phyloP scores from a whole-genome alignment of 2,329 filamentous ascomycete species.

The Fusarium pseudoanthophilum region DNA sequence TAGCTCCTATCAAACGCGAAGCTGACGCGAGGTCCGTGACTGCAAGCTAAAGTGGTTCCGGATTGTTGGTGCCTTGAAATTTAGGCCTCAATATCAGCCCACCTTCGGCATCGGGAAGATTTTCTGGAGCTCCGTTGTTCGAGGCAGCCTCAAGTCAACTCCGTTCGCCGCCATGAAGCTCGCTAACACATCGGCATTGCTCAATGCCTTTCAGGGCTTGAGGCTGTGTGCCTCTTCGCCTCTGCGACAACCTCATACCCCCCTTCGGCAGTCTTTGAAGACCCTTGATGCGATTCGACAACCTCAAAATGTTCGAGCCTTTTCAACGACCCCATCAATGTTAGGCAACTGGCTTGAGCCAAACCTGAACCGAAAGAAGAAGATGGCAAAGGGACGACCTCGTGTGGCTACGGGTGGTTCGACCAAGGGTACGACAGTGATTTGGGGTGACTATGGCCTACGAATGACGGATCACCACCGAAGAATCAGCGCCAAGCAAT shows the following conservation, averaged over 20 bases:
- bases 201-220: constrained; percentile 63
- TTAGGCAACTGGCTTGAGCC: constrained; percentile 85
- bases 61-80: constrained; percentile 19
- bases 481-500: constrained; percentile 84
- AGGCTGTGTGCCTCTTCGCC: constrained; percentile 56
- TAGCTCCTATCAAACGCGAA: constrained; percentile 53
- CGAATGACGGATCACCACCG: constrained; percentile 95
- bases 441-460: constrained; percentile 96
- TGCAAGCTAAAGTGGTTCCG: constrained; percentile 47
- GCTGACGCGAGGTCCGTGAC: constrained; percentile 58
- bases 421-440: constrained; percentile 90
- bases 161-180: constrained; percentile 58
- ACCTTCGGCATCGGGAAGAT: constrained; percentile 41
- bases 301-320: constrained; percentile 67
- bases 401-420: constrained; percentile 92
- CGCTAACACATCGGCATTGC: constrained; percentile 56
- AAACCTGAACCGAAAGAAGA: constrained; percentile 77
- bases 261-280: constrained; percentile 45
- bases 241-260: constrained; percentile 52
- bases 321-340: constrained; percentile 74
- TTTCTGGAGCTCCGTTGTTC: constrained; percentile 48
- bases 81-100: not conserved
- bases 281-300: constrained; percentile 47
- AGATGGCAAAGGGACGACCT: constrained; percentile 91
- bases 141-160: constrained; percentile 40